Evolutionary conservation across 805 yeast genomes (phyloP), one percentile per base, ranked within the genome.

Genomic region (Nakazawaea ishiwadae): DNA sequence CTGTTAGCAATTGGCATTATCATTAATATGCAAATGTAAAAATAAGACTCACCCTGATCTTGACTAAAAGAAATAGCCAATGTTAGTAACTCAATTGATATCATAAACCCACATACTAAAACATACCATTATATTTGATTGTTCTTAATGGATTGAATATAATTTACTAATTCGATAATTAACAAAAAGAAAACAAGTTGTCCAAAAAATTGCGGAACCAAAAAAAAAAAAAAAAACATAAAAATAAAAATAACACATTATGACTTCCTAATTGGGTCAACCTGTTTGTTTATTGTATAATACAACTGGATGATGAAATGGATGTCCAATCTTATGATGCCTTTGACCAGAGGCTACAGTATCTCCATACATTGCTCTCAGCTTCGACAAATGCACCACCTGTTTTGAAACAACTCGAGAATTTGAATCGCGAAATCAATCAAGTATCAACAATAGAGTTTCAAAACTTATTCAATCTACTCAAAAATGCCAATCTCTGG

Each of bases 41-140:
- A 17, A 10, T 17, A 5, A 18, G 10, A 42, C 48, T 32, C 45
- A 47, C 50, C 50, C 50, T 39, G 57, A 53, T 53, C 57, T 53
- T 15, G 57, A 53, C 57, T 53, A 28, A 26, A 10, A 12, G 18
- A n/a, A 20, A 24, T 16, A 12, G 37, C 39, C 26, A 10, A n/a
- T 19, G 26, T 33, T 33, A 33, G 36, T 33, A 19, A 20, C 5
- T 20, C 8, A 8, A 20, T 11, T 24, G n/a, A n/a, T n/a, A n/a
- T n/a, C n/a, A n/a, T n/a, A n/a, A n/a, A n/a, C n/a, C n/a, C n/a
- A n/a, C n/a, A n/a, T n/a, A n/a, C n/a, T n/a, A n/a, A n/a, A 8
- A 23, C 26, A 23, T 23, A 23, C 26, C 26, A 23, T 23, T 23
- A 8, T 23, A 10, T 23, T 23, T n/a, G n/a, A n/a, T n/a, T n/a